A percentile compares a stretch with the other conserved stretches of the same genome.
These are phyloP conservation scores for Suhomyces choctaworum DNA, from an alignment of 1,139 yeast species.

Conservation along the genomic window DNA sequence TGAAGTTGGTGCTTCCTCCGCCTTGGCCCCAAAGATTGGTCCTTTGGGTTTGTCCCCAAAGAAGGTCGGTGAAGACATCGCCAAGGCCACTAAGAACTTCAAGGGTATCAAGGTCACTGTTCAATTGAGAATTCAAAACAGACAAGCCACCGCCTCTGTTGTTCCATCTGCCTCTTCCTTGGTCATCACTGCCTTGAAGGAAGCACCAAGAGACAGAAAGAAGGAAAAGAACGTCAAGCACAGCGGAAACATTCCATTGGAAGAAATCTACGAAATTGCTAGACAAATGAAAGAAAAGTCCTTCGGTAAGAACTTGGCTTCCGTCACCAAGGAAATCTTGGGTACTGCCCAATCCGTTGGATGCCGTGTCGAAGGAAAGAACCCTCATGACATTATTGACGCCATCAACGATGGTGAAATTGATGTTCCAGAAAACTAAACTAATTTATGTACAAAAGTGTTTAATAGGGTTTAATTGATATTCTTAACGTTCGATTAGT, in stretches of 20 bases:
- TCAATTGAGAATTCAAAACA: conserved; percentile 98
- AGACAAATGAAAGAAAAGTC: conserved; percentile 98
- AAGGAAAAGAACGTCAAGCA: conserved; percentile 99
- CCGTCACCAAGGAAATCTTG: conserved; percentile 97
- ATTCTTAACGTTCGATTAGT: conserved; percentile 15
- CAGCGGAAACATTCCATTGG: conserved; percentile 97
- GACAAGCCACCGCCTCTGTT: conserved; percentile 99
- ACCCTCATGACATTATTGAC: conserved; percentile 98
- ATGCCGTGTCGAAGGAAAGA: conserved; percentile 98
- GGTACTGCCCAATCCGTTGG: conserved; percentile 99
- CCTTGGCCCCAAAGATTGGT: conserved; percentile 99
- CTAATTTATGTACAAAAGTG: conserved; percentile 37
- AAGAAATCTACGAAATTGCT: conserved; percentile 96
- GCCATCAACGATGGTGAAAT: conserved; percentile 98
- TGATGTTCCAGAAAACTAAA: conserved; percentile 89
- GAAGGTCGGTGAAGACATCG: conserved; percentile 99
- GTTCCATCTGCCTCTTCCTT: conserved; percentile 99
- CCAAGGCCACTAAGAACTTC: conserved; percentile 99
- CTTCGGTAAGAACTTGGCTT: conserved; percentile 95
- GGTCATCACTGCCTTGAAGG: conserved; percentile 98
- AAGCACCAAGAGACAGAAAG: conserved; percentile 99
- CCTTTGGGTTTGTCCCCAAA: conserved; percentile 99
- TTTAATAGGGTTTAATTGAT: conserved; percentile 38
- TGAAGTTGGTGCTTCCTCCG: conserved; percentile 99
- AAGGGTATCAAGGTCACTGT: conserved; percentile 99